phyloP scores from a whole-genome alignment of 306 rosid genomes.

The Biancaea sappan region DNA sequence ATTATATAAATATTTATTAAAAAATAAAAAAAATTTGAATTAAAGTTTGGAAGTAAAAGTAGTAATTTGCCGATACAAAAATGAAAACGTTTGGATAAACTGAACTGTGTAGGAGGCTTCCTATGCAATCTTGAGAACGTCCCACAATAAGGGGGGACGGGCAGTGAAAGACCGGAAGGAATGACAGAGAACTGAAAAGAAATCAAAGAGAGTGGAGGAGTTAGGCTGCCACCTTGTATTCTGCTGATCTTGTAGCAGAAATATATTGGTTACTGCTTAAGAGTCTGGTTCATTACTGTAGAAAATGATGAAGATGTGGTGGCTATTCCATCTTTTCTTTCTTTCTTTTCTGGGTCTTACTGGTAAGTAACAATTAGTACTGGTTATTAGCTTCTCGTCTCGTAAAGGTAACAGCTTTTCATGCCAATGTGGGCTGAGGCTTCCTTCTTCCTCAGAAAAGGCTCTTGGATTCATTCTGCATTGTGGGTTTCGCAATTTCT shows the following conservation, averaged over 20 bases:
- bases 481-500: background rate
- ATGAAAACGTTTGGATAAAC: no score
- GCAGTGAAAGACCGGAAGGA: background rate
- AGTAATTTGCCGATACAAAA: no score
- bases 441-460: background rate
- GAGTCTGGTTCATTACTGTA: background rate
- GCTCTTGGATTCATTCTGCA: background rate
- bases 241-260: background rate
- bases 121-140: background rate
- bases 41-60: no score
- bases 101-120: background rate
- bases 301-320: conserved; percentile 45
- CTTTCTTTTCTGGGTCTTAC: conserved; percentile 44
- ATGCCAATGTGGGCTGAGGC: conserved; percentile 4
- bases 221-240: background rate
- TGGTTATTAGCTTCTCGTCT: background rate
- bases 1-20: no score
- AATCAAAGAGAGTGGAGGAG: background rate
- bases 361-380: conserved; percentile 47
- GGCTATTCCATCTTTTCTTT: conserved; percentile 39
- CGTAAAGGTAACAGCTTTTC: conserved; percentile 12
- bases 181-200: background rate
- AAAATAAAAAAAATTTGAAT: no score
- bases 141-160: background rate
- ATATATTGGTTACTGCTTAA: background rate